Evolutionary conservation across 805 yeast species (phyloP), one percentile per base, ranked within the genome.

Genomic region (Debaryomyces prosopidis): DNA sequence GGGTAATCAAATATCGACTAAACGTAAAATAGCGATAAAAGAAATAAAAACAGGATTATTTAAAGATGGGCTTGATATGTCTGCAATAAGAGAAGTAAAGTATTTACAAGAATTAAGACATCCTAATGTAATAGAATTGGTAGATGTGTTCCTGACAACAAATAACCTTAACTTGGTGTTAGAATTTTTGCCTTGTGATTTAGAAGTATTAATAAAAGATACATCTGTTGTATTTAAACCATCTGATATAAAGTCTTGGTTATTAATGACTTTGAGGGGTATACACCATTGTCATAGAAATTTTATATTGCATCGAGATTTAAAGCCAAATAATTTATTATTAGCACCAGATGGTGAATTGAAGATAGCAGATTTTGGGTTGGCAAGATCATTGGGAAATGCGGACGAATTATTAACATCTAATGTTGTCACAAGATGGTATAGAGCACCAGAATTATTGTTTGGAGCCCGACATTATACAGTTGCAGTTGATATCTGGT

Each of bases 361-460:
- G 48, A 94, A 94, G 63, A 77, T 94, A 49, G 99, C 99, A 2
- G 99, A 94, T 88, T 94, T 94, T 71, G 99, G 99, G 53, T 73
- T 92, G 37, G 98, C 98, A 0, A 72, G 99, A 50, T 80, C 91
- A 2, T 71, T 89, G 46, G 92, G 95, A 0, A 76, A 84, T 18
- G 80, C 83, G 37, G 80, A 82, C 47, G 94, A 87, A 51, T 79
- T 76, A 37, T 71, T 94, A 63, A 88, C 98, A 0, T 87, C 96
- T 1, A 92, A 91, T 51, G 99, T 94, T 3, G 99, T 94, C 1
- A 94, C 99, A 2, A 71, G 98, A 48, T 94, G 99, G 99, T 94
- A 94, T 65, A 73, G 98, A 44, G 96, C 98, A 0, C 99, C 77
- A 0, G 77, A 73, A 52, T 57, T 73, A 36, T 59, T 73, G 32